Evolutionary conservation across 352 stramenopile species (phyloP), one percentile per base, ranked within the genome.

Genomic region (Pythium sukuiense): DNA sequence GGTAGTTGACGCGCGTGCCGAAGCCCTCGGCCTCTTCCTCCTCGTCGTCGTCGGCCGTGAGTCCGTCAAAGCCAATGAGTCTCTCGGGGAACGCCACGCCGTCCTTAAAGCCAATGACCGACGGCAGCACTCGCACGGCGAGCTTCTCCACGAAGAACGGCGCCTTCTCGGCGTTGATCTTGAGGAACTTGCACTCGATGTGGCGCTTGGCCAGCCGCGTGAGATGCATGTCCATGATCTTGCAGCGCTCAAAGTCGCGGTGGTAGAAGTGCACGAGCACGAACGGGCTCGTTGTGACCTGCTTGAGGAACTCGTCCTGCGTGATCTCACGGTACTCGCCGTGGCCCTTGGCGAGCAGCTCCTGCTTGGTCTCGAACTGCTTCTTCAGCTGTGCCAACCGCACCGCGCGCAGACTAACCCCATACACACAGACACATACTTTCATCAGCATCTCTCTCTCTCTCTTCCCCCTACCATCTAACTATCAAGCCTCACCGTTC

Each of bases 221-320:
- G 27, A 95, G 49, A 67, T 95, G 87, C 80, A 90, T 97, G 75
- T 99, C 95, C 93, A 99, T 98, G 70, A 99, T 96, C 77, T 98
- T 98, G 80, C 95, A 99, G 27, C 89, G 81, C 76, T 98, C 89
- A 80, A 99, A 99, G 64, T 99, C 97, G 32, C 95, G 85, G 74
- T 99, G 96, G 79, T 97, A 99, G 62, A 98, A 99, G 64, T 99
- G 95, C 37, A 98, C 87, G 3, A 97, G 82, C 35, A 87, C 95
- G 55, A 87, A 76, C 33, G 81, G 77, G 59, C 78, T 92, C 11
- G 71, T 75, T 13, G 95, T 98, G 7, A 98, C 96, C 78, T 99
- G 93, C 4, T 90, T 80, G 6, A 99, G 72, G 73, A 99, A 99
- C 67, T 98, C 97, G 73, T 99, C 96, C 76, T 99, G 94, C 13